Evolutionary conservation across 495 filamentous ascomycete species (phyloP).

Genomic region (Neurospora sp.): DNA sequence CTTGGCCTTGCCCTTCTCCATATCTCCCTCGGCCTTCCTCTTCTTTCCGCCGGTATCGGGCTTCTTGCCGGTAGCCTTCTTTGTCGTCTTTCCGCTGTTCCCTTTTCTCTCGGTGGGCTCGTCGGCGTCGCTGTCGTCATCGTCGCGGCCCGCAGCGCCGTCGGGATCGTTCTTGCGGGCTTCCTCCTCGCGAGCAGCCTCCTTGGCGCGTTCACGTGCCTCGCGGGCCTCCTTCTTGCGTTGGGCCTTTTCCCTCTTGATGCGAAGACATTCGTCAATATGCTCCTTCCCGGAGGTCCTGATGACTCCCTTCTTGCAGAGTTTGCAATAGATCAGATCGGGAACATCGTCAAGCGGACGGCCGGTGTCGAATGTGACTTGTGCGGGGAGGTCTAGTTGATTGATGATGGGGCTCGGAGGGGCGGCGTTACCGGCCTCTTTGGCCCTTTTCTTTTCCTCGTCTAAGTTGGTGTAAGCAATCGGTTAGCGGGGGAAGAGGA

Average conservation of each 20-base stretch:
- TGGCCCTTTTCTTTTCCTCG: conserved; percentile 39
- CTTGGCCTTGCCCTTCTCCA: conserved; percentile 67
- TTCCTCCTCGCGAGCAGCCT: conserved; percentile 45
- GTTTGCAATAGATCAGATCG: conserved; percentile 66
- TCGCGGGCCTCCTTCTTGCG: conserved; percentile 74
- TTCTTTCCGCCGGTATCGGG: conserved; percentile 60
- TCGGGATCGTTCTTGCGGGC: conserved; percentile 46
- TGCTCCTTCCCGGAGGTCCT: conserved; percentile 53
- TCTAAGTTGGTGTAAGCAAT: conserved; percentile 1
- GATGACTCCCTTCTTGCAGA: conserved; percentile 67
- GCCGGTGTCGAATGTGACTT: conserved; percentile 62
- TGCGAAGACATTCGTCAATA: conserved; percentile 57
- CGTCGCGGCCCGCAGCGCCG: conserved; percentile 45
- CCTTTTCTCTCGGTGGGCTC: conserved; percentile 29
- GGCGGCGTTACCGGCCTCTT: conserved; percentile 29
- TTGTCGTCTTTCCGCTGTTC: conserved; percentile 46
- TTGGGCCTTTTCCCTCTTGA: conserved; percentile 66
- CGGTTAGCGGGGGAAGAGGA: neutral
- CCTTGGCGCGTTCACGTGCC: conserved; percentile 57
- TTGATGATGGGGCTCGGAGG: conserved; percentile 54
- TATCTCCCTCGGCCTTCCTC: conserved; percentile 77
- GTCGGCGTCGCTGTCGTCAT: conserved; percentile 61
- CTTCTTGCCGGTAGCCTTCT: conserved; percentile 63
- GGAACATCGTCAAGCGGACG: conserved; percentile 60
- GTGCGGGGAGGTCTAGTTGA: conserved; percentile 57